A percentile compares a stretch with the other conserved stretches of the same genome.
Evolutionary conservation across 192 early-diverging fungal genomes (phyloP).

Genomic region (Coemansia sp.): DNA sequence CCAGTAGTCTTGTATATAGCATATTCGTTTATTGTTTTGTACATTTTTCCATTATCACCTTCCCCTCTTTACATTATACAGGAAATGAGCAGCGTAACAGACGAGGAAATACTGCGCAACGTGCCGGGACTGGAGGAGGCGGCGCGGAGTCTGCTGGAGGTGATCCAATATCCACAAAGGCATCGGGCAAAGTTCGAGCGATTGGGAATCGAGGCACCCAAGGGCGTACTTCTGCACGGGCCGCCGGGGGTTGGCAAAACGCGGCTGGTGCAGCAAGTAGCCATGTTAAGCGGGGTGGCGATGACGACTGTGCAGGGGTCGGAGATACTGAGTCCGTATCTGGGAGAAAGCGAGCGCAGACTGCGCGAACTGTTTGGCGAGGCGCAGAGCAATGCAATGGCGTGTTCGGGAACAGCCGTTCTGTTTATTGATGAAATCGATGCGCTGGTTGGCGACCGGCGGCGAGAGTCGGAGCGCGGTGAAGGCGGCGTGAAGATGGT

Average conservation of each 20-base stretch:
- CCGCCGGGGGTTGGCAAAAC: conserved; percentile 98
- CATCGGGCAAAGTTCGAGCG: conserved; percentile 62
- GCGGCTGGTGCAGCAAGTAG: conserved; percentile 70
- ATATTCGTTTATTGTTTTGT: no score
- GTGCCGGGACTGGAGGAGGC: conserved; percentile 75
- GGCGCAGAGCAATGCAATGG: conserved; percentile 56
- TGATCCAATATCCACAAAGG: conserved; percentile 74
- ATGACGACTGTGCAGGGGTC: conserved; percentile 77
- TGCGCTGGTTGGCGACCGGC: conserved; percentile 47
- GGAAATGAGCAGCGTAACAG: neutral
- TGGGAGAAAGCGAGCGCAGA: conserved; percentile 86
- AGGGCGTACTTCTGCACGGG: conserved; percentile 87
- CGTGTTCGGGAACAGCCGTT: conserved; percentile 60
- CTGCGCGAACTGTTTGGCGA: conserved; percentile 71
- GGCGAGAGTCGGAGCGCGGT: conserved; percentile 3
- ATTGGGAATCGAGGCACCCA: conserved; percentile 79
- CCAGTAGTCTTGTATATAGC: no score
- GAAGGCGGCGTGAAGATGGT: conserved; percentile 71
- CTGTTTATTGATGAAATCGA: conserved; percentile 98
- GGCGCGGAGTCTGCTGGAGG: conserved; percentile 70
- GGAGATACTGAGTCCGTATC: conserved; percentile 77
- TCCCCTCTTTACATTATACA: no score
- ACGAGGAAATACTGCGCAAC: conserved; percentile 1
- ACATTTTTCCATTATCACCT: no score
- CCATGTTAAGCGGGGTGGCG: conserved; percentile 65